Conservation (phyloP, 2,329 filamentous ascomycete genomes). For the Orbilia blumenaviensis region DNA sequence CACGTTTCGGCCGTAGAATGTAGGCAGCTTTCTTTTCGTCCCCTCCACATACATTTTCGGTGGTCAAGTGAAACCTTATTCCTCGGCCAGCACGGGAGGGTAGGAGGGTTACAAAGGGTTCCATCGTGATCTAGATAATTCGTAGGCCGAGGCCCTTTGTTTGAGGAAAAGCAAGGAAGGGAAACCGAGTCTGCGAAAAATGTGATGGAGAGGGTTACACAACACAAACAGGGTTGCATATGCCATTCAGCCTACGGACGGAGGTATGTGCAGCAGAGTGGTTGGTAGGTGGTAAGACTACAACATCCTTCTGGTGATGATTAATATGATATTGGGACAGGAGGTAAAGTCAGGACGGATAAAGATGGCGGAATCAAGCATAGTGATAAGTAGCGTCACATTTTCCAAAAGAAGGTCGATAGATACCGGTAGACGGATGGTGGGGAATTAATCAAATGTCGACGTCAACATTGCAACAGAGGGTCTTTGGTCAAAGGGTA, state of each 20-base stretch:
- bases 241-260: slow-evolving; percentile 46
- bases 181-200: not conserved
- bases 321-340: not conserved
- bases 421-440: not conserved
- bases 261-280: not conserved
- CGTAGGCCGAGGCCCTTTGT: not conserved
- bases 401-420: not conserved
- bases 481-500: too few relatives aligned
- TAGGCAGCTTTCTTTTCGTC: too few relatives aligned
- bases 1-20: not conserved
- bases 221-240: slow-evolving; percentile 48
- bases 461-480: too few relatives aligned
- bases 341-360: not conserved
- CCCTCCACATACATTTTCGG: too few relatives aligned
- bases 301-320: too few relatives aligned
- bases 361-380: not conserved
- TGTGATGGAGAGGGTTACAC: slow-evolving; percentile 50
- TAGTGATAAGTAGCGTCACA: not conserved
- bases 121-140: not conserved
- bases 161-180: not conserved
- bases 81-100: not conserved
- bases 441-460: not conserved
- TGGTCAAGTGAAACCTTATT: too few relatives aligned
- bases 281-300: not conserved
- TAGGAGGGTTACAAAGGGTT: not conserved